phyloP scores from a whole-genome alignment of 768 basidiomycete species.

The Sporobolomyces phaffii region DNA sequence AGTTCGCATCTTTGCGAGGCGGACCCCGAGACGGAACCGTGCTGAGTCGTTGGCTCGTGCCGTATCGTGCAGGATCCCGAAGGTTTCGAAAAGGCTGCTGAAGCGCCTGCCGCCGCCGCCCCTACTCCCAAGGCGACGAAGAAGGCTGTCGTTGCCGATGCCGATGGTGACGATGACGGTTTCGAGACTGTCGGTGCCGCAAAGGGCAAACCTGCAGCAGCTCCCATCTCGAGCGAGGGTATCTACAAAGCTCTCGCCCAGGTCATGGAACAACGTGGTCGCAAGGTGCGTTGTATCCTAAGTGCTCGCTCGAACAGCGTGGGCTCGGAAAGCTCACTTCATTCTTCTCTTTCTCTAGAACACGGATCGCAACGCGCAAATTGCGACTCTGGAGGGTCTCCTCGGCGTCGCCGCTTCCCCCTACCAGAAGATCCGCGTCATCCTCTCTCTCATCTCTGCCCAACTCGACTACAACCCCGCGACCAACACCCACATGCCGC shows the following conservation, averaged over 20 bases:
- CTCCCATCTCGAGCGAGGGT: conserved; percentile 62
- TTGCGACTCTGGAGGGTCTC: conserved; percentile 78
- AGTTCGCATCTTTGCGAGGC: conserved; percentile 43
- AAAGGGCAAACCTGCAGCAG: conserved; percentile 75
- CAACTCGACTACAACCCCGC: conserved; percentile 96
- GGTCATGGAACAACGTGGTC: conserved; percentile 88
- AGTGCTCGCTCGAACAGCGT: no score
- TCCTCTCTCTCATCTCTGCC: conserved; percentile 85
- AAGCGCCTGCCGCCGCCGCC: conserved; percentile 51
- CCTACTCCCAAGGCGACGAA: conserved; percentile 48
- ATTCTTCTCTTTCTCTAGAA: conserved; percentile 62
- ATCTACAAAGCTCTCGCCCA: conserved; percentile 89
- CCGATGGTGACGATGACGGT: conserved; percentile 53
- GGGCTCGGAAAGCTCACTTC: no score
- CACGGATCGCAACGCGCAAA: conserved; percentile 91
- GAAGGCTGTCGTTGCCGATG: conserved; percentile 50
- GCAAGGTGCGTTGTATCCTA: conserved; percentile 61
- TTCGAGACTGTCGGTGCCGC: conserved; percentile 81
- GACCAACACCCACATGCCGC: conserved; percentile 68
- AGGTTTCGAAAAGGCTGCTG: conserved; percentile 58
- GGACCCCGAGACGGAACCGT: no score
- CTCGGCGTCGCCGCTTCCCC: conserved; percentile 70
- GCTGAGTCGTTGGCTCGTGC: no score
- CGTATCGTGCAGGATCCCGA: conserved; percentile 93
- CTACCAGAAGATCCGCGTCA: conserved; percentile 89